Base-by-base conservation (phyloP, 345 rosid genomes). In the Euphorbia peplus region DNA sequence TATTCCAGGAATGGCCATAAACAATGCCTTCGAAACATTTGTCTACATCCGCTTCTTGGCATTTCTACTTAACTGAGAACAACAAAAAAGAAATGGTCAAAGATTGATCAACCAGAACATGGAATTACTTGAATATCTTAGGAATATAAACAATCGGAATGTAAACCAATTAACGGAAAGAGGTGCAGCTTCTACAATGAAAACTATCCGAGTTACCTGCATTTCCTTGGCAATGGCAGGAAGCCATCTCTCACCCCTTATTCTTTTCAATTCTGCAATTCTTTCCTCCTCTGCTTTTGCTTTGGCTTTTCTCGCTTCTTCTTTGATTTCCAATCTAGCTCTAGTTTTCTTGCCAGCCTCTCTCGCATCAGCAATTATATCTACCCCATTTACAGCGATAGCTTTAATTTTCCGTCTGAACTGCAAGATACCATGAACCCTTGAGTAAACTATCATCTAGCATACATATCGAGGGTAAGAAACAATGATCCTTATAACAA, bases 221-320 rank as follows among this genome's bases (percentile, higher is more conserved):
- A 85, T 78, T 39, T 77, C 78, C 67, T 64, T 69, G 44, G 87
- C 88, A 69, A 91, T 78, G n/a, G 93, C 83, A 73, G 91, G 96
- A 22, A 91, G 84, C 97, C 99, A 95, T 75, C 83, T 84, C 75
- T 90, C 92, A 39, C 97, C 96, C 71, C 97, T 79, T n/a, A 80
- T 53, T 69, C 67, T 82, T 80, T 86, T 91, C 75, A 90, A 72
- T 64, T 86, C 88, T 1, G 89, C 85, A 50, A 91, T 80, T 78
- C 96, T 79, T 68, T 90, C 89, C 79, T 89, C 96, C 70, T 89
- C 96, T 71, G 70, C 77, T 72, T 89, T 90, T n/a, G 81, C 93
- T 64, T 87, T 89, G 72, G 75, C 96, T 86, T 87, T 89, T 26
- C 83, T 83, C 10, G 76, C 83, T 10, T 75, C 86, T 47, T 86